Evolutionary conservation across 495 filamentous ascomycete species (phyloP).

Genomic region (Xylaria scruposa): DNA sequence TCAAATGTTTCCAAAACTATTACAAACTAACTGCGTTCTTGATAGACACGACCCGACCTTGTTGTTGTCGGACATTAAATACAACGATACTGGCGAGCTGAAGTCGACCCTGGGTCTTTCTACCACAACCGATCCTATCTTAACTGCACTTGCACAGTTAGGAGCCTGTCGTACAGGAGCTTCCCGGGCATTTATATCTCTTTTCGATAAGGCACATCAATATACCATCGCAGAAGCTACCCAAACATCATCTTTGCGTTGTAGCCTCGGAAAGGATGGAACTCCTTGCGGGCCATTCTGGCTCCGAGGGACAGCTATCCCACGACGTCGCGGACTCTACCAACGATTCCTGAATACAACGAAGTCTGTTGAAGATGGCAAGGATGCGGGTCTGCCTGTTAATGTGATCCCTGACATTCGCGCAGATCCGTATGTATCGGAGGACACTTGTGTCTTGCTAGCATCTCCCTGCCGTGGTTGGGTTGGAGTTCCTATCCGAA

Average conservation of each 20-base stretch:
- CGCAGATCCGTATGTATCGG: constrained; percentile 45
- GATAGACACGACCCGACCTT: constrained; percentile 27
- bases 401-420: constrained; percentile 58
- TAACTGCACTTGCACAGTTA: constrained; percentile 68
- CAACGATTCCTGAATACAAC: constrained; percentile 46
- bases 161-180: constrained; percentile 58
- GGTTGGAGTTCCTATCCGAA: constrained; percentile 68
- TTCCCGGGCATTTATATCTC: constrained; percentile 61
- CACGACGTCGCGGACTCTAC: constrained; percentile 54
- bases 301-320: constrained; percentile 51
- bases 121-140: constrained; percentile 57
- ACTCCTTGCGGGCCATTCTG: constrained; percentile 42
- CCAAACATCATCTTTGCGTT: constrained; percentile 51
- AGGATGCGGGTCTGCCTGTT: constrained; percentile 42
- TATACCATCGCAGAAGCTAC: constrained; percentile 69
- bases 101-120: constrained; percentile 31
- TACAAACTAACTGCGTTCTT: neutral
- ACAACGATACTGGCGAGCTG: constrained; percentile 37
- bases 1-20: neutral
- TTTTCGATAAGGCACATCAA: constrained; percentile 63
- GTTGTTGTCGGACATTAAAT: constrained; percentile 24
- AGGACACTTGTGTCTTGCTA: constrained; percentile 49
- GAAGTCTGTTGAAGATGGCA: constrained; percentile 31
- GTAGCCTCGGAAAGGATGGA: constrained; percentile 38
- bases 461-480: constrained; percentile 61